Evolutionary conservation across 139 green algal species (phyloP), one percentile per base, ranked within the genome.

Genomic region (Spirogloea muscicola): DNA sequence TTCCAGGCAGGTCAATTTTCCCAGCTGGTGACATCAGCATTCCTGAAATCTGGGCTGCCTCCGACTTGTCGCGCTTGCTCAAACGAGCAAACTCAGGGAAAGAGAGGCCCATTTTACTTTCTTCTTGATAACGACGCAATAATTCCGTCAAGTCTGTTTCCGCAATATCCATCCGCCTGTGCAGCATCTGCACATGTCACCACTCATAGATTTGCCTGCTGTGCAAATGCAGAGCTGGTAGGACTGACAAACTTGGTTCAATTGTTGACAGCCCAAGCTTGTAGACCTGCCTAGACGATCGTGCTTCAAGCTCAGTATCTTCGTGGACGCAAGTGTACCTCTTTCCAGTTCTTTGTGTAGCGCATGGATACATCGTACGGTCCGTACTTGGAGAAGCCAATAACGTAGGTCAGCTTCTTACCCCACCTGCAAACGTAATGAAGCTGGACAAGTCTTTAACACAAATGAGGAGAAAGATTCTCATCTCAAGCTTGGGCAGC

Each of bases 361-460:
- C 81, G 62, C 16, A 58, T 10, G 6, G 65, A 76, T 10, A 84
- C 69, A 60, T 86, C 81, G 10, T 40, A 27, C 5, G 74, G 55
- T 0, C 69, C 75, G 16, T 81, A 55, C 9, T 34, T 43, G 7
- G 43, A 68, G 38, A 86, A 72, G 31, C 55, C 75, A 13, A 86
- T 62, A 29, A 81, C 81, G 55, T 84, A 84, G 1, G 60, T 61
- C 13, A 85, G 64, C 36, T 70, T 76, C 58, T 85, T 85, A 16
- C 71, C 71, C 80, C 80, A 85, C 27, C 77, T 74, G 67, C 48
- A 63, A 29, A 33, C 5, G 18, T 27, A 63, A 36, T 18, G 43
- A 10, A 51, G 43, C 43, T 13, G 43, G 10, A 51, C 10, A 10
- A 51, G 43, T 51, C 13, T 51, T 51, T 10, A 51, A 51, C 10